phyloP scores from a whole-genome alignment of 768 basidiomycete genomes.

The Leccinum uliginosum region DNA sequence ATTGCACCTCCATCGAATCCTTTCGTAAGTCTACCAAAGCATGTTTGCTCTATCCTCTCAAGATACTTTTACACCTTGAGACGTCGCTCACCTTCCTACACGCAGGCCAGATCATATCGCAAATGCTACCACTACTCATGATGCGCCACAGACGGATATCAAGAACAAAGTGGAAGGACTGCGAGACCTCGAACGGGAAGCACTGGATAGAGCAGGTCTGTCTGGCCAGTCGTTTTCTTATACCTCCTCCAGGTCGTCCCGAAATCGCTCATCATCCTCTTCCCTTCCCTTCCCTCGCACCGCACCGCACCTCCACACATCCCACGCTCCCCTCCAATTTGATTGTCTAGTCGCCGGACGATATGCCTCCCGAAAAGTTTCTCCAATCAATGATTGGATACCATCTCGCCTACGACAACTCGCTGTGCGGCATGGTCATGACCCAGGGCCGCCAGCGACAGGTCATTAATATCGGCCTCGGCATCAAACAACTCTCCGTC shows the following conservation, averaged over 20 bases:
- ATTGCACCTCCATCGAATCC: slow-evolving; percentile 55
- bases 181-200: slow-evolving; percentile 56
- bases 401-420: slow-evolving; percentile 63
- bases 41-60: background rate
- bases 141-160: slow-evolving; percentile 82
- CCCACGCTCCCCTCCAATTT: background rate
- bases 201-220: slow-evolving; percentile 80
- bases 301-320: background rate
- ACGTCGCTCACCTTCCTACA: background rate
- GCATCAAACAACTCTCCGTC: slow-evolving; percentile 62
- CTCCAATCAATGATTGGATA: slow-evolving; percentile 78
- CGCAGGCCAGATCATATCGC: slow-evolving; percentile 64
- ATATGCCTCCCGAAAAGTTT: slow-evolving; percentile 60
- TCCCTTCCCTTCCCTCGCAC: background rate
- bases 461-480: slow-evolving; percentile 81
- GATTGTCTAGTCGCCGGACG: slow-evolving; percentile 44
- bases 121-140: slow-evolving; percentile 78
- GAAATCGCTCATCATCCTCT: slow-evolving; percentile 2
- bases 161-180: slow-evolving; percentile 68
- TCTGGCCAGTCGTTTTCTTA: slow-evolving; percentile 2
- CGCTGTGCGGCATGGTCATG: slow-evolving; percentile 81
- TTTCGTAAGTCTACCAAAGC: slow-evolving; percentile 49
- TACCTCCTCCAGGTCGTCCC: background rate
- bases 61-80: background rate
- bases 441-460: slow-evolving; percentile 72